phyloP scores from a whole-genome alignment of 2,329 filamentous ascomycete species.

The Nigrospora oryzae region DNA sequence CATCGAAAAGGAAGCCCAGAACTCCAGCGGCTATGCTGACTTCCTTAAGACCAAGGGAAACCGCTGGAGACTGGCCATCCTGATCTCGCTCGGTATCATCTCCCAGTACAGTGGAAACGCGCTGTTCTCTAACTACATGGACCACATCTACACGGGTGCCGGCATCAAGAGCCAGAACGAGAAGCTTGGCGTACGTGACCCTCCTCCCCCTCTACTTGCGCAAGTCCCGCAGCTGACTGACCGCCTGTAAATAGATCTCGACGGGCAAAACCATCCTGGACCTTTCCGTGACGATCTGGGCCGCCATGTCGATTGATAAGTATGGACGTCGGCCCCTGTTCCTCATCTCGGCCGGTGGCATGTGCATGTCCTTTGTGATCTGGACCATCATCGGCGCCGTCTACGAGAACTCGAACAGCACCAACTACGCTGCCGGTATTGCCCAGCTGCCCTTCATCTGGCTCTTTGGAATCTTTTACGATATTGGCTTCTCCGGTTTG shows the following conservation, averaged over 20 bases:
- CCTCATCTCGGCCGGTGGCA: slow-evolving; percentile 37
- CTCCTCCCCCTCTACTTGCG: not conserved
- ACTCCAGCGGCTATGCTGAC: slow-evolving; percentile 46
- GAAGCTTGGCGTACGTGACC: slow-evolving; percentile 39
- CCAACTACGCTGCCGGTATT: slow-evolving; percentile 37
- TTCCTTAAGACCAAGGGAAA: slow-evolving; percentile 57
- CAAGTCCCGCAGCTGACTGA: not conserved
- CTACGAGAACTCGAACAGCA: slow-evolving; percentile 36
- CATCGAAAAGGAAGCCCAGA: slow-evolving; percentile 42
- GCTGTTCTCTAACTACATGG: slow-evolving; percentile 59
- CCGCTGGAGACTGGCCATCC: slow-evolving; percentile 52
- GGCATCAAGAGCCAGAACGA: slow-evolving; percentile 49
- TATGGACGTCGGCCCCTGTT: slow-evolving; percentile 46
- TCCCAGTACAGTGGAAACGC: slow-evolving; percentile 63
- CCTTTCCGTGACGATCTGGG: slow-evolving; percentile 46
- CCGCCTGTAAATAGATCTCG: slow-evolving; percentile 29
- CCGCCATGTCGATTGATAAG: slow-evolving; percentile 39
- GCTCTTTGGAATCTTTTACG: slow-evolving; percentile 51
- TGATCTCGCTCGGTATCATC: slow-evolving; percentile 56
- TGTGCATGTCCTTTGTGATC: slow-evolving; percentile 36
- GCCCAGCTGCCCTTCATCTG: slow-evolving; percentile 51
- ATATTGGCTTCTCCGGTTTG: slow-evolving; percentile 50
- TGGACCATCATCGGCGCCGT: slow-evolving; percentile 46
- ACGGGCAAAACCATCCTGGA: slow-evolving; percentile 51
- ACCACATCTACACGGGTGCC: slow-evolving; percentile 51